Base-by-base conservation (phyloP, 345 rosid genomes). In the Trapa incisa region DNA sequence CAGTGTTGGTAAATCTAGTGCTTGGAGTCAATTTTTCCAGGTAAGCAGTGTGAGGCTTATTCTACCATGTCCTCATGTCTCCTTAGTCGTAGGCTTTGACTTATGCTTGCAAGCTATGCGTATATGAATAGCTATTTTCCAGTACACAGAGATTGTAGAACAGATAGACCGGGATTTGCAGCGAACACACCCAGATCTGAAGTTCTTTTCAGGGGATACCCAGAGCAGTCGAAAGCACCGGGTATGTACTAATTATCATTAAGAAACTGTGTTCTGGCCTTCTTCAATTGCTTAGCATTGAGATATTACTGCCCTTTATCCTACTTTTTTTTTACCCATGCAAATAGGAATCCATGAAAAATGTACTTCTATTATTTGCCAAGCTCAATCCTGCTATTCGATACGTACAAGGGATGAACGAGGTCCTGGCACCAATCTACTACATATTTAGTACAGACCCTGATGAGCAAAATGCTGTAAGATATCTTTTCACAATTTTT, bases 351-450 rank as follows among this genome's bases (percentile, higher is more conserved):
- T 81, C 90, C 71, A 85, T 87, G 90, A 84, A 83, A 77, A 80
- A 73, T 69, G 77, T 87, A 71, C 94, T 87, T 74, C 84, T 83
- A 62, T 69, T 87, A 45, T 87, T 87, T 69, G 81, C 89, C 43
- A 87, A 87, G 72, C 81, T 87, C 65, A 87, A 87, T 79, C 93
- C 93, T 14, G 89, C 83, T 15, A 85, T 87, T 68, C 76, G 87
- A 47, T 87, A 85, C 74, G 90, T 85, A 35, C 94, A 87, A 81
- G 94, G 94, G 74, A 87, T 85, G 94, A 85, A 87, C 47, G 94
- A 87, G 79, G 90, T 87, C 75, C 76, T 87, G 82, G 88, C 90
- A 14, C 90, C 94, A 58, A 65, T 87, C 66, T 79, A 80, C 76
- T 87, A 83, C n/a, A 75, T 84, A 32, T 84, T 85, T 57, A 80